A percentile compares a stretch with the other conserved stretches of the same genome.
phyloP scores from a whole-genome alignment of 495 filamentous ascomycete genomes.

The Cryomyces antarcticus region DNA sequence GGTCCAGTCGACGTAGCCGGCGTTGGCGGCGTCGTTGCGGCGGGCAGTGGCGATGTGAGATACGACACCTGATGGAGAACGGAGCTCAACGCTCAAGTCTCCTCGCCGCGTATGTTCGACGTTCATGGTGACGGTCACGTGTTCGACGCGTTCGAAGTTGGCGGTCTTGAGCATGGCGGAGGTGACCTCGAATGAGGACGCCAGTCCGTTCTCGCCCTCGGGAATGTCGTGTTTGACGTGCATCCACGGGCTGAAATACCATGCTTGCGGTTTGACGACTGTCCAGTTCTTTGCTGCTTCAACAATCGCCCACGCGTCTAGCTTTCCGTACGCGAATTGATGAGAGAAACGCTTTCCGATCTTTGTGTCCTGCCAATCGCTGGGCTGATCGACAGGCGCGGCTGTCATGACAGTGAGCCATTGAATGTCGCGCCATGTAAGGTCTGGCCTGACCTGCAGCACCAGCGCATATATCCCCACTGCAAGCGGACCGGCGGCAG shows the following conservation, averaged over 20 bases:
- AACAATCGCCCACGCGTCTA: conserved; percentile 73
- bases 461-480: conserved; percentile 89
- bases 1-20: conserved; percentile 90
- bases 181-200: conserved; percentile 60
- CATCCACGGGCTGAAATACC: conserved; percentile 84
- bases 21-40: conserved; percentile 33
- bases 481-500: conserved; percentile 79
- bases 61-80: conserved; percentile 61
- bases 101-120: conserved; percentile 67
- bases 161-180: conserved; percentile 52
- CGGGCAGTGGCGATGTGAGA: conserved; percentile 68
- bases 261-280: conserved; percentile 88
- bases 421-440: conserved; percentile 89
- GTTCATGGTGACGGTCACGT: conserved; percentile 97
- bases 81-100: conserved; percentile 80
- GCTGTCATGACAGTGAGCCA: conserved; percentile 73
- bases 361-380: conserved; percentile 59
- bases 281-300: conserved; percentile 72
- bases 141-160: conserved; percentile 72
- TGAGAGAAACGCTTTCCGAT: conserved; percentile 81
- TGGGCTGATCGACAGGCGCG: conserved; percentile 55
- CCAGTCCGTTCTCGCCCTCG: conserved; percentile 62
- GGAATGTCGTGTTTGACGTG: conserved; percentile 74
- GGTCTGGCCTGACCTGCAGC: conserved; percentile 62
- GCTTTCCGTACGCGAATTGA: conserved; percentile 84